Percentiles rank a stretch among this genome's conserved stretches.
Evolutionary conservation across 192 early-diverging fungal species (phyloP).

Genomic region (Phlyctochytrium bullatum): DNA sequence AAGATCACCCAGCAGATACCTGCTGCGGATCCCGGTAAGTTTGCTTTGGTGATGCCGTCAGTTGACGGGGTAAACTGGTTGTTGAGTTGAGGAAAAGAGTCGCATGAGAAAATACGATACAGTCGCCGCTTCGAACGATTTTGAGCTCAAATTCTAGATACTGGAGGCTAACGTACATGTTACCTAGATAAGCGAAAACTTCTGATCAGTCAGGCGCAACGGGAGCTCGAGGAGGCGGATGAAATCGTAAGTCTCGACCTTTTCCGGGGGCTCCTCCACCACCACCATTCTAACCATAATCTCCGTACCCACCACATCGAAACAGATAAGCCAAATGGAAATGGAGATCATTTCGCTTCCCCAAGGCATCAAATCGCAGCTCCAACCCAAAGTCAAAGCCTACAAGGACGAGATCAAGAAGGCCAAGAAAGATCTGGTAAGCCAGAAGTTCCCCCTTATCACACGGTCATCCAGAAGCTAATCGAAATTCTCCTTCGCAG

Average conservation of each 20-base stretch:
- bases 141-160: neutral
- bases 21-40: constrained; percentile 33
- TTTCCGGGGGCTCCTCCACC: neutral
- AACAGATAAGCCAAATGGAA: constrained; percentile 88
- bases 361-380: constrained; percentile 56
- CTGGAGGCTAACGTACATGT: too few species aligned
- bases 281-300: too few species aligned
- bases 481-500: neutral
- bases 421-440: constrained; percentile 74
- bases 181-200: constrained; percentile 73
- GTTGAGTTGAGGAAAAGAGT: too few species aligned
- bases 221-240: constrained; percentile 85
- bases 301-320: too few species aligned
- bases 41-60: too few species aligned
- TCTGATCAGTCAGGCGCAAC: constrained; percentile 69
- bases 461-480: constrained; percentile 9
- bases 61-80: too few species aligned
- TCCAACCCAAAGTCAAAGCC: constrained; percentile 64
- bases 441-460: neutral
- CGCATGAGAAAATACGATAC: neutral
- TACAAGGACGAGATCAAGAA: constrained; percentile 82
- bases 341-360: constrained; percentile 82
- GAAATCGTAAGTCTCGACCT: constrained; percentile 67
- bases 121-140: neutral
- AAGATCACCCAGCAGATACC: constrained; percentile 61